Base-by-base conservation (phyloP, 768 basidiomycete genomes). In the Dentipellis fragilis region DNA sequence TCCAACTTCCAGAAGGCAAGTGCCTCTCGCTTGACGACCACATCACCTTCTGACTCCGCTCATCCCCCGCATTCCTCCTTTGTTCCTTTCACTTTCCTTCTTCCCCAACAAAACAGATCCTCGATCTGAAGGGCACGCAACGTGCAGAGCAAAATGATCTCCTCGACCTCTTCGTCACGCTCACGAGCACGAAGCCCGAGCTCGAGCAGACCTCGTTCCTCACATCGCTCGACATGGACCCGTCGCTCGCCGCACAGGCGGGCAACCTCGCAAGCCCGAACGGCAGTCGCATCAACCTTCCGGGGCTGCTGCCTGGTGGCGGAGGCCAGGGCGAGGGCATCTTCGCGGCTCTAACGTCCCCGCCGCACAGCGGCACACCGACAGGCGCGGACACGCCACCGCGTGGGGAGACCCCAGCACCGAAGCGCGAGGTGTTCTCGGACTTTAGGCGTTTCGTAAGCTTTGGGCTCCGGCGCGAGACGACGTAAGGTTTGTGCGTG, bases 1-100 rank as follows among this genome's bases (percentile, higher is more conserved):
- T 87, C 87, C 34, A 98, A 98, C 70, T 99, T 99, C 75, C 96
- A 98, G 74, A 99, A 99, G 83, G 93, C 87, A 36, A 39, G 70
- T 35, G n/a, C 47, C 10, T 19, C 34, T 22, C 49, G 39, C 48
- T 2, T 29, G 35, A 3, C 38, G 36, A 39, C 39, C 38, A 47
- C 49, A 34, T 51, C 21, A 56, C 19, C 38, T 10, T 17, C 37
- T 6, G 52, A 40, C 23, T 42, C 35, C 47, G 23, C 17, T 16
- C 21, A 17, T 40, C 4, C n/a, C 14, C 42, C 42, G 42, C 42
- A 45, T 10, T 45, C n/a, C 17, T 10, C 42, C 42, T 29, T 29
- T 29, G 29, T 29, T 29, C 29, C 29, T 29, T 29, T 29, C 29
- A 19, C 40, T 42, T 11, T 19, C 21, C 37, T 21, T 29, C 37